Base-by-base conservation (phyloP, 495 filamentous ascomycete species). In the Aspergillus leporis region DNA sequence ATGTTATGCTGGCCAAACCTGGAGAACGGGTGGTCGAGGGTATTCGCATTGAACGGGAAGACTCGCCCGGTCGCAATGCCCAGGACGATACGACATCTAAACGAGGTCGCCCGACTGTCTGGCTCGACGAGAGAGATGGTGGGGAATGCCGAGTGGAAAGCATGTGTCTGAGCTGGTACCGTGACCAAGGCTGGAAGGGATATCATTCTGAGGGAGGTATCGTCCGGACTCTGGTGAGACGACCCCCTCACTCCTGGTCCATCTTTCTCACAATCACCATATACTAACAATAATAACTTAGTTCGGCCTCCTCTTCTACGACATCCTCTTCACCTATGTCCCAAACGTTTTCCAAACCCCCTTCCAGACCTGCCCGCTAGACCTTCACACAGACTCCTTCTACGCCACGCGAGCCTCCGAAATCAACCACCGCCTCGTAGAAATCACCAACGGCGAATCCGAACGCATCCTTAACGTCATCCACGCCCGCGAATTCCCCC, bases 311-410 rank as follows among this genome's bases (percentile, higher is more conserved):
- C 83, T 98, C 21, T 96, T 98, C 76, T 93, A 87, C 78, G 93
- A 98, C 73, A 83, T 97, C 32, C 80, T 98, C 6, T 98, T 97
- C 75, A 81, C 92, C 34, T 96, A 96, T 73, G 82, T 97, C 28
- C 93, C 94, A 22, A 97, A 97, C 62, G 93, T 98, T 61, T 98
- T 98, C 74, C 92, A 98, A 68, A 98, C 93, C 4, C 80, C 88
- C 5, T 98, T 88, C 70, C 94, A 98, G 68, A 96, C 91, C 0
- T 95, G 91, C 65, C 94, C 94, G 0, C 78, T 98, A 14, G 94
- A 98, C 68, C 79, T 98, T 8, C 88, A 93, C 69, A 97, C 93
- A 4, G 94, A 97, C 74, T 87, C 91, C 18, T 98, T 98, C 78
- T 98, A 91, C 66, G 86, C 90, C 0, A 83, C 86, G 32, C 84